Conservation (phyloP, 345 rosid species). For the Diplotaxis tenuifolia region DNA sequence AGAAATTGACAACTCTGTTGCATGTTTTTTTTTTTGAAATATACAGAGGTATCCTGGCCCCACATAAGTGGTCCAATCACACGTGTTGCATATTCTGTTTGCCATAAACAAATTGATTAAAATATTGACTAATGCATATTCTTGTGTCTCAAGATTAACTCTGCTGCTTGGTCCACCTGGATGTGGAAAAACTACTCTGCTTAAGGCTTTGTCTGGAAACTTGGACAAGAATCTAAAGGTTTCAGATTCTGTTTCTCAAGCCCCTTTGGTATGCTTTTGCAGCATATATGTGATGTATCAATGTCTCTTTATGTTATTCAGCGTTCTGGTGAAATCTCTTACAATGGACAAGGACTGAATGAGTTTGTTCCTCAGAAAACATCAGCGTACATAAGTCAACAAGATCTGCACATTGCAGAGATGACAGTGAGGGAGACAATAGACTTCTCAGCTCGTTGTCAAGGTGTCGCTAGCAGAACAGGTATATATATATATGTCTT, state of each 20-base stretch:
- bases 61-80: no score
- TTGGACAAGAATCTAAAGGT: slow-evolving; percentile 55
- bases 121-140: background rate
- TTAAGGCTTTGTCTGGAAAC: slow-evolving; percentile 70
- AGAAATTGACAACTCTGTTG: no score
- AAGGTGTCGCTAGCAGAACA: slow-evolving; percentile 52
- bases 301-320: slow-evolving; percentile 18
- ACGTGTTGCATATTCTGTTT: no score
- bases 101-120: no score
- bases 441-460: slow-evolving; percentile 57
- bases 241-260: background rate
- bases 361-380: slow-evolving; percentile 57
- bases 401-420: slow-evolving; percentile 53
- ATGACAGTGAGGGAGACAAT: slow-evolving; percentile 71
- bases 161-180: slow-evolving; percentile 83
- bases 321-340: slow-evolving; percentile 47
- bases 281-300: background rate
- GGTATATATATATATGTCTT: slow-evolving; percentile 24
- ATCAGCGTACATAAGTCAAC: slow-evolving; percentile 54
- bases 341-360: slow-evolving; percentile 42
- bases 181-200: slow-evolving; percentile 66
- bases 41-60: no score
- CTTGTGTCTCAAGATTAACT: slow-evolving; percentile 50
- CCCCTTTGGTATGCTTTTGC: background rate
- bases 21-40: no score